Base-by-base conservation (phyloP, 2,329 filamentous ascomycete species). In the Coniochaeta ligniaria region DNA sequence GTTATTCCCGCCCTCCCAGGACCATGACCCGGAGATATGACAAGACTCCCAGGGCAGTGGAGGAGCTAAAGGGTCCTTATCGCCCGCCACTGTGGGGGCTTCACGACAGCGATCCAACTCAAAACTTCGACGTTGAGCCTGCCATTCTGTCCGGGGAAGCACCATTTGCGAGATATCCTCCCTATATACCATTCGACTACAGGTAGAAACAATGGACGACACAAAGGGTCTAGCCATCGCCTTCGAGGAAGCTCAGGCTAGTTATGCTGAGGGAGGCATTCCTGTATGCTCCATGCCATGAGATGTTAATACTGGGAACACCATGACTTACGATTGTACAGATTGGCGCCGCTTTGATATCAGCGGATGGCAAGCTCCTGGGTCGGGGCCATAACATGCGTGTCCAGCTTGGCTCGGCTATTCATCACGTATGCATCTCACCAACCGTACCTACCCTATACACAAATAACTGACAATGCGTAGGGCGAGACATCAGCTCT, bases 401-500 rank as follows among this genome's bases (percentile, higher is more conserved):
- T 60, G 83, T 91, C 20, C 90, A 93, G 73, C 87, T 86, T 60
- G 82, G 82, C 60, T 89, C 86, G 69, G 79, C 88, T 3, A 90
- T 87, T 41, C 80, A 92, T 66, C 89, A 92, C 75, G 88, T 90
- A 69, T n/a, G n/a, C n/a, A n/a, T n/a, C n/a, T n/a, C n/a, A n/a
- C n/a, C n/a, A n/a, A n/a, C n/a, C n/a, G n/a, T n/a, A n/a, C n/a
- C n/a, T n/a, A n/a, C n/a, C n/a, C n/a, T n/a, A n/a, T n/a, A n/a
- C n/a, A n/a, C n/a, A 47, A 12, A 26, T 26, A 16, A n/a, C 47
- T 26, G 22, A 52, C 45, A 14, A 17, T n/a, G 14, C 22, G 12
- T 65, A 92, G 88, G 90, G 85, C 64, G 90, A 93, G 72, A 92
- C 89, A 22, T 86, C 88, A 20, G 85, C 88, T n/a, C 79, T 93